phyloP scores from a whole-genome alignment of 176 grass and related monocot genomes.

The Ampelocalamus luodianensis region DNA sequence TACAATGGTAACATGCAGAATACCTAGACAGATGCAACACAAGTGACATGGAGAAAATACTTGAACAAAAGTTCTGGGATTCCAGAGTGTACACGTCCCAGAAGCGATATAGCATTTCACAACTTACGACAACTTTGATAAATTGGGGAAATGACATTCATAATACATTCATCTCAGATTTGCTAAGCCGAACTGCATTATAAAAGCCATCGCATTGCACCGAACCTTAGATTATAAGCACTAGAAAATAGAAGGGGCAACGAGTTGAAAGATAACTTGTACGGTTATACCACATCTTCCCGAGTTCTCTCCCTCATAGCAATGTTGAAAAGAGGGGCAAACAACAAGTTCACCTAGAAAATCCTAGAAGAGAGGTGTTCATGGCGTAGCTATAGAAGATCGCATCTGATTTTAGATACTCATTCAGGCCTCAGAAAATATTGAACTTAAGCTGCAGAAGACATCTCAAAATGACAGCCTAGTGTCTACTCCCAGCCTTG shows the following conservation, averaged over 20 bases:
- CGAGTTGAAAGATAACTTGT: background rate
- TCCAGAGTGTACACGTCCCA: background rate
- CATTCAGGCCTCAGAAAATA: slow-evolving; percentile 35
- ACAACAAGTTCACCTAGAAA: slow-evolving; percentile 39
- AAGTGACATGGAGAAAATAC: background rate
- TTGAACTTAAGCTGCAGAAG: slow-evolving; percentile 28
- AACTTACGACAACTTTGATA: background rate
- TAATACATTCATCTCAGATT: background rate
- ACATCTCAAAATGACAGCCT: background rate
- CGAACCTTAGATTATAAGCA: background rate
- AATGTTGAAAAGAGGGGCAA: slow-evolving; percentile 11
- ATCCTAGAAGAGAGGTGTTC: slow-evolving; percentile 27
- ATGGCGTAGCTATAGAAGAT: slow-evolving; percentile 32
- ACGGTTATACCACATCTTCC: slow-evolving; percentile 32
- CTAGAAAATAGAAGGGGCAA: background rate
- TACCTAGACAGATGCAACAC: background rate
- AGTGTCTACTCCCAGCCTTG: slow-evolving; percentile 64
- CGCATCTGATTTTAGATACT: background rate
- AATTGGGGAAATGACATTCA: too few species aligned
- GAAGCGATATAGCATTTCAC: background rate
- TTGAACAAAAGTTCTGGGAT: background rate
- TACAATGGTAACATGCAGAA: background rate
- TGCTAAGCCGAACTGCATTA: background rate
- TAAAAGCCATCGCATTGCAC: background rate
- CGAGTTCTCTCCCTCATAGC: background rate